Conservation (phyloP, 2,329 filamentous ascomycete species). For the Aschersonia sp. region DNA sequence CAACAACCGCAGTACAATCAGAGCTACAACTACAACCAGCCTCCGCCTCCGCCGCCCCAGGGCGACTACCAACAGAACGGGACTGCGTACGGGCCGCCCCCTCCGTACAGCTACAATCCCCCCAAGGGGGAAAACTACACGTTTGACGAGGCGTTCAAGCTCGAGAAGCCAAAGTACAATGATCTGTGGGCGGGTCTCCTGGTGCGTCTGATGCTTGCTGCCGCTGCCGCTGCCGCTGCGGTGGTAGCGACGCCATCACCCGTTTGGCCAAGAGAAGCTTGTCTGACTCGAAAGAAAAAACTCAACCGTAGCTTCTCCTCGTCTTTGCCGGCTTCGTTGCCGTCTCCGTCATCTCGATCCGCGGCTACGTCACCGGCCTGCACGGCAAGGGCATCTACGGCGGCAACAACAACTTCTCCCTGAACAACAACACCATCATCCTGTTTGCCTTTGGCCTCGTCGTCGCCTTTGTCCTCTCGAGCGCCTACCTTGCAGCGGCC, state of each 20-base stretch:
- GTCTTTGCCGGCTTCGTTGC: conserved; percentile 61
- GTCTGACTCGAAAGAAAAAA: not conserved
- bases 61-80: conserved; percentile 8
- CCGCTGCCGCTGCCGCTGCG: no score
- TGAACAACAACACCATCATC: conserved; percentile 74
- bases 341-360: conserved; percentile 61
- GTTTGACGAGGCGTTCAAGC: conserved; percentile 72
- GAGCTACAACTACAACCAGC: conserved; percentile 1
- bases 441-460: conserved; percentile 68
- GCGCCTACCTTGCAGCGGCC: conserved; percentile 60
- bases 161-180: conserved; percentile 76
- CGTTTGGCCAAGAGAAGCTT: not conserved
- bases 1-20: conserved; percentile 4
- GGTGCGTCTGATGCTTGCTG: conserved; percentile 24
- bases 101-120: conserved; percentile 20
- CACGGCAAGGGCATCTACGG: conserved; percentile 64
- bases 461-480: conserved; percentile 61
- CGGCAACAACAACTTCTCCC: conserved; percentile 45
- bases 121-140: conserved; percentile 23
- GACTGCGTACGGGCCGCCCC: conserved; percentile 13
- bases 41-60: conserved; percentile 5
- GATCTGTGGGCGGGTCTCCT: conserved; percentile 81
- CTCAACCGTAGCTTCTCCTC: conserved; percentile 41
- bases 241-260: no score
- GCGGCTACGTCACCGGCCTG: conserved; percentile 52